Percentiles rank a stretch among this genome's conserved stretches.
Evolutionary conservation across 1,284 basidiomycete species (phyloP).

Genomic region (Cystobasidiaceae sp.): DNA sequence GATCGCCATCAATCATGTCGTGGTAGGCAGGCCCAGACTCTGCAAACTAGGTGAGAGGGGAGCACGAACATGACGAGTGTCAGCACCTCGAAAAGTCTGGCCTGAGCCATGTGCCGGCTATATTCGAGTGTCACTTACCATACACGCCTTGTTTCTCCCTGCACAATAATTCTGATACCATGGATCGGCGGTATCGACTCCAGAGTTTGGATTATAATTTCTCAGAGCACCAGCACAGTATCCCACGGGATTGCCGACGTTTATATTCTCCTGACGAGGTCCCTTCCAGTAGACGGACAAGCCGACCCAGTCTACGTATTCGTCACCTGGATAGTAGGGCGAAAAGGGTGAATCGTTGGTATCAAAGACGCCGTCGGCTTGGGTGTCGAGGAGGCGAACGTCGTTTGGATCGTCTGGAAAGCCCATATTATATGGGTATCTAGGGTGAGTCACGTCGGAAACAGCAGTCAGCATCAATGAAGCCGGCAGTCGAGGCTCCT

Average conservation of each 20-base stretch:
- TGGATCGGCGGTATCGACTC: constrained; percentile 23
- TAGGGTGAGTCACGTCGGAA: not conserved
- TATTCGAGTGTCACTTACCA: constrained; percentile 24
- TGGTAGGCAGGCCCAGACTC: constrained; percentile 44
- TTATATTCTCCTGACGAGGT: constrained; percentile 33
- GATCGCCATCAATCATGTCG: constrained; percentile 34
- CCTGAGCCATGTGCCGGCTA: no score
- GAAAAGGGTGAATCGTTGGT: constrained; percentile 40
- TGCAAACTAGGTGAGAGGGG: no score
- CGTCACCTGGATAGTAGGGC: constrained; percentile 45
- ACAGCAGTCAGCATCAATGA: no score
- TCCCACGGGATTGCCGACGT: constrained; percentile 34
- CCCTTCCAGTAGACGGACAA: constrained; percentile 43
- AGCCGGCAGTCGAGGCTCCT: no score
- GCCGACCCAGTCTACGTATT: constrained; percentile 45
- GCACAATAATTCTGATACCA: constrained; percentile 40
- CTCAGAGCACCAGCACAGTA: constrained; percentile 39
- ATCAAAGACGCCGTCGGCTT: constrained; percentile 37
- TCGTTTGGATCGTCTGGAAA: constrained; percentile 37
- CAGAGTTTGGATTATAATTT: constrained; percentile 33
- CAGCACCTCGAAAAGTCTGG: no score
- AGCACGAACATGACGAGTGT: no score
- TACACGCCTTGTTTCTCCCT: constrained; percentile 39
- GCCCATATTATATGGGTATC: constrained; percentile 40
- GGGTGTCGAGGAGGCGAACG: constrained; percentile 41